Conservation (phyloP, 1,284 basidiomycete species). For the Ceratobasidium sp. region DNA sequence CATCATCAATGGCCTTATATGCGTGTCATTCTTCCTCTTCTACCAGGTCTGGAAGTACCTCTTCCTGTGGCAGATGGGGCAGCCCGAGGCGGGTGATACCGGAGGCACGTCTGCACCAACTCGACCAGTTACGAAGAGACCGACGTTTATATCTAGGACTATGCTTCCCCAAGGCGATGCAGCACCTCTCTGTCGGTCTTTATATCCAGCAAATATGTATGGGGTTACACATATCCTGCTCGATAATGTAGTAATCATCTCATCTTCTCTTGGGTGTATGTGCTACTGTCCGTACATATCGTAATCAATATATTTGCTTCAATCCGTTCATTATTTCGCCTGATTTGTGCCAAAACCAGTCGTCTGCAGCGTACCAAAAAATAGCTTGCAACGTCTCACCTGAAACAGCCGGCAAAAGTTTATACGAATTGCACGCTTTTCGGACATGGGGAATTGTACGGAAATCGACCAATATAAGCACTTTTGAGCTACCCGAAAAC, state of each 20-base stretch:
- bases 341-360: neutral
- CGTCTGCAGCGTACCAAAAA: constrained; percentile 2
- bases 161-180: constrained; percentile 95
- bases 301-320: constrained; percentile 5
- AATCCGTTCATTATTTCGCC: neutral
- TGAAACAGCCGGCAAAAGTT: neutral
- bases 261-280: neutral
- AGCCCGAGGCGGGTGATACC: constrained; percentile 81
- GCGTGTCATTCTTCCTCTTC: constrained; percentile 84
- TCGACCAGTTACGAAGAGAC: constrained; percentile 53
- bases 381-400: neutral
- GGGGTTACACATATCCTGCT: constrained; percentile 48
- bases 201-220: constrained; percentile 89
- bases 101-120: constrained; percentile 61
- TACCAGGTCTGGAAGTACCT: constrained; percentile 91
- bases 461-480: neutral
- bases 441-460: neutral
- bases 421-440: neutral
- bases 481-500: neutral
- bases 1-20: constrained; percentile 92
- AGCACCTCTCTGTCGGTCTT: constrained; percentile 92
- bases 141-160: constrained; percentile 70
- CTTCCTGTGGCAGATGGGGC: constrained; percentile 85
- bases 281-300: neutral
- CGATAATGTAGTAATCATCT: neutral